Conservation (phyloP, 2,329 filamentous ascomycete genomes). For the Calonectria leucothoes region DNA sequence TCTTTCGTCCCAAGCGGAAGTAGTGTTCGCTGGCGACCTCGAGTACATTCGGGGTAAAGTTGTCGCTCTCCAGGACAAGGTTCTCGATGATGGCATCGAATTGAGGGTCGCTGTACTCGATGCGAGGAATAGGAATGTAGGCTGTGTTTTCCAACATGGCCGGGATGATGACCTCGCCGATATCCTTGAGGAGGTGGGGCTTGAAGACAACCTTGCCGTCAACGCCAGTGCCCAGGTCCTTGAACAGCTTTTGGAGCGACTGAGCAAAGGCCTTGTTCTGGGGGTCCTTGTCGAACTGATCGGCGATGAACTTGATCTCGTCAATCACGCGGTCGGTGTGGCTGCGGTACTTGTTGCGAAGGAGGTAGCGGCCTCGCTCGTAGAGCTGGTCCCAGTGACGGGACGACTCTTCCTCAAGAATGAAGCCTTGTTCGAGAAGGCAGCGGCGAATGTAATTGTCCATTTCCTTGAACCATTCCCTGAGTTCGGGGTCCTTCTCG, state of each 20-base stretch:
- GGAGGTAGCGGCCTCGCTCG: constrained; percentile 85
- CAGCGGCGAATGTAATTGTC: constrained; percentile 84
- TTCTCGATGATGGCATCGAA: constrained; percentile 95
- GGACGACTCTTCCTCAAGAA: constrained; percentile 84
- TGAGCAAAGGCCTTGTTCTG: constrained; percentile 85
- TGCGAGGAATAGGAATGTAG: constrained; percentile 93
- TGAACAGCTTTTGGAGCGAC: constrained; percentile 86
- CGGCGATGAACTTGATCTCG: constrained; percentile 88
- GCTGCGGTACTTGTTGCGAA: constrained; percentile 86
- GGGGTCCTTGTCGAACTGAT: constrained; percentile 89
- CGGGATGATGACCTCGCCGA: constrained; percentile 88
- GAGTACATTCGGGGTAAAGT: constrained; percentile 91
- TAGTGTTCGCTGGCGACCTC: constrained; percentile 94
- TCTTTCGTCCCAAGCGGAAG: constrained; percentile 94
- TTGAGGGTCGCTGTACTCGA: constrained; percentile 88
- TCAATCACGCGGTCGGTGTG: constrained; percentile 90
- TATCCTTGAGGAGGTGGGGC: constrained; percentile 89
- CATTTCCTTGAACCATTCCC: constrained; percentile 86
- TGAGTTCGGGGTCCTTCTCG: constrained; percentile 86
- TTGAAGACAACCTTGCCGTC: constrained; percentile 91
- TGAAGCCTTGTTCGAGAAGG: constrained; percentile 89
- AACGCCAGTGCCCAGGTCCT: constrained; percentile 85
- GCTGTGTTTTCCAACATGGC: constrained; percentile 84
- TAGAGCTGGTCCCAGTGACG: constrained; percentile 87
- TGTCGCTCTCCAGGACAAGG: constrained; percentile 93